Evolutionary conservation across 345 rosid species (phyloP).

Genomic region (Hirschfeldia incana): DNA sequence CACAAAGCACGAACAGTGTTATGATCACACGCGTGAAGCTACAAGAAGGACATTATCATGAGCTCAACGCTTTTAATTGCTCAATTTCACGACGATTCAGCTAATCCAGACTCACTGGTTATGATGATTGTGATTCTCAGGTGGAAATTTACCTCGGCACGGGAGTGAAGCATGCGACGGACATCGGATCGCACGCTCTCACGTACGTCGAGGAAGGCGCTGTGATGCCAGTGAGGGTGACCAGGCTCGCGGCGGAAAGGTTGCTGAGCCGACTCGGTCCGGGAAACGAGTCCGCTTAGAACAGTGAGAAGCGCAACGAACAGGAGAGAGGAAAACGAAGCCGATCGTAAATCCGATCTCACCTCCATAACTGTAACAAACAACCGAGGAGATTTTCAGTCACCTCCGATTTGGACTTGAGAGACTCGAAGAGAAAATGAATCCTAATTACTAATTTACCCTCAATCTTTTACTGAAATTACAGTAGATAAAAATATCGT

Average conservation of each 20-base stretch:
- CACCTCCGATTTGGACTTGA: slow-evolving; percentile 35
- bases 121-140: slow-evolving; percentile 6
- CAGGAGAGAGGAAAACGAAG: not conserved
- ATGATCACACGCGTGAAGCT: slow-evolving; percentile 14
- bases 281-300: slow-evolving; percentile 46
- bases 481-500: slow-evolving; percentile 11
- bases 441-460: slow-evolving; percentile 22
- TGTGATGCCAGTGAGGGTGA: slow-evolving; percentile 97
- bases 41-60: not conserved
- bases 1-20: slow-evolving; percentile 3
- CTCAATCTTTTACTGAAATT: not conserved
- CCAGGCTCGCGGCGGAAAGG: slow-evolving; percentile 93
- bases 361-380: slow-evolving; percentile 37
- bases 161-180: slow-evolving; percentile 92
- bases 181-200: slow-evolving; percentile 89
- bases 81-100: slow-evolving; percentile 1
- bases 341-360: slow-evolving; percentile 32
- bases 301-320: slow-evolving; percentile 19
- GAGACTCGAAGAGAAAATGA: slow-evolving; percentile 6
- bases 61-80: not conserved
- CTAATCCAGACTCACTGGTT: slow-evolving; percentile 8
- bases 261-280: slow-evolving; percentile 59
- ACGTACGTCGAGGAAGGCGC: slow-evolving; percentile 91
- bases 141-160: slow-evolving; percentile 73
- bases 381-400: slow-evolving; percentile 22